These are phyloP conservation scores for Pezicula carpinea DNA, from an alignment of 2,329 filamentous ascomycete species.

Conservation along the genomic window DNA sequence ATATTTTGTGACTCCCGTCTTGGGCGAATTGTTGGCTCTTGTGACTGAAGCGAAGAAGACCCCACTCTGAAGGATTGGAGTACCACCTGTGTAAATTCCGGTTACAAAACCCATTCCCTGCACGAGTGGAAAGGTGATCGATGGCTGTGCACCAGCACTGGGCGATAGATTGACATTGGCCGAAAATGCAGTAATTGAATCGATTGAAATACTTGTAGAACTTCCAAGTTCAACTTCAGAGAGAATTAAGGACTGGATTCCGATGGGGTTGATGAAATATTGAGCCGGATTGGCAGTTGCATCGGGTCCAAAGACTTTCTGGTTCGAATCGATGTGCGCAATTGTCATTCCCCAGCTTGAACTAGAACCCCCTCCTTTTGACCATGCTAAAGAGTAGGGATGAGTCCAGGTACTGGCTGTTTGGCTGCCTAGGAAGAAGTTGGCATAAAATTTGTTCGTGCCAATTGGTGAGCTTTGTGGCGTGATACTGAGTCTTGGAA, in stretches of 20 bases:
- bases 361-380: conserved; percentile 55
- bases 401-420: conserved; percentile 66
- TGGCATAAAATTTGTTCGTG: conserved; percentile 80
- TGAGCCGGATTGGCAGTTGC: conserved; percentile 51
- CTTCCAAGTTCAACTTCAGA: conserved; percentile 70
- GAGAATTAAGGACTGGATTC: conserved; percentile 74
- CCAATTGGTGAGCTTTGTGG: conserved; percentile 44
- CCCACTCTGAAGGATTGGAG: conserved; percentile 69
- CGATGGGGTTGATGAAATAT: conserved; percentile 78
- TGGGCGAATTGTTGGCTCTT: conserved; percentile 49
- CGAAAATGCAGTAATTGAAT: conserved; percentile 53
- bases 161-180: conserved; percentile 64
- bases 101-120: conserved; percentile 91
- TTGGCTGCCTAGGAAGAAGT: conserved; percentile 74
- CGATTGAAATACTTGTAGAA: conserved; percentile 50
- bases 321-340: conserved; percentile 64
- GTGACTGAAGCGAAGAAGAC: conserved; percentile 70
- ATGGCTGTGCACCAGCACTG: conserved; percentile 45
- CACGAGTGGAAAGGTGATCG: conserved; percentile 74
- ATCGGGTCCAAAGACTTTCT: conserved; percentile 63
- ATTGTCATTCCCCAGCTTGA: conserved; percentile 74
- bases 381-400: conserved; percentile 69
- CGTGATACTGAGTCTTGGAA: conserved; percentile 46
- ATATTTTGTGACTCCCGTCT: conserved; percentile 70
- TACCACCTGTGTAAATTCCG: conserved; percentile 64